Evolutionary conservation across 1,139 yeast genomes (phyloP).

Genomic region (Debaryomycetaceae sp.): DNA sequence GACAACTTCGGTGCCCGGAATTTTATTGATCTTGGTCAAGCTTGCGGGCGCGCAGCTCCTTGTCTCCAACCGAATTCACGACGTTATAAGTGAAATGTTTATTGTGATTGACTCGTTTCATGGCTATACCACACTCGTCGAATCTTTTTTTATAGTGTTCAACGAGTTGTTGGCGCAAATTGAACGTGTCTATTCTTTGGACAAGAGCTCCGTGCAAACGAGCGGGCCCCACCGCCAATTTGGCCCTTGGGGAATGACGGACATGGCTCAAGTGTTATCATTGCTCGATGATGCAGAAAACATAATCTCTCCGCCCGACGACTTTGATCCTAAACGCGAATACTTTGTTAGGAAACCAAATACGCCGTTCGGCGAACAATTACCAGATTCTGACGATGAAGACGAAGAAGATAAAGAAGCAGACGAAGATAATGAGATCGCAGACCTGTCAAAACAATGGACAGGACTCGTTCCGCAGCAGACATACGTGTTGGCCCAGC

Average conservation of each 20-base stretch:
- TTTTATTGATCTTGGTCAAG: slow-evolving; percentile 53
- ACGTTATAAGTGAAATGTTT: slow-evolving; percentile 64
- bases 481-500: slow-evolving; percentile 46
- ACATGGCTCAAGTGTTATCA: slow-evolving; percentile 24
- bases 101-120: slow-evolving; percentile 73
- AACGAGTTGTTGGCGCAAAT: slow-evolving; percentile 52
- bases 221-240: slow-evolving; percentile 7
- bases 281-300: slow-evolving; percentile 30
- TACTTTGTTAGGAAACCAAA: slow-evolving; percentile 24
- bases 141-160: slow-evolving; percentile 67
- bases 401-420: slow-evolving; percentile 18
- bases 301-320: slow-evolving; percentile 18
- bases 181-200: slow-evolving; percentile 21
- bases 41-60: slow-evolving; percentile 61
- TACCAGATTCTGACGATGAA: slow-evolving; percentile 31
- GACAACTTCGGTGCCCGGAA: slow-evolving; percentile 64
- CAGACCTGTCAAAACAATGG: slow-evolving; percentile 48
- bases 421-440: slow-evolving; percentile 8
- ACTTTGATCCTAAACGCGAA: slow-evolving; percentile 21
- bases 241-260: slow-evolving; percentile 48
- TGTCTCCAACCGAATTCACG: slow-evolving; percentile 46
- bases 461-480: slow-evolving; percentile 49
- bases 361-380: slow-evolving; percentile 24
- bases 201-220: not conserved
- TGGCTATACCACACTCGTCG: slow-evolving; percentile 62